These are phyloP conservation scores for Pyrus communis DNA, from an alignment of 306 rosid species.

Conservation along the genomic window DNA sequence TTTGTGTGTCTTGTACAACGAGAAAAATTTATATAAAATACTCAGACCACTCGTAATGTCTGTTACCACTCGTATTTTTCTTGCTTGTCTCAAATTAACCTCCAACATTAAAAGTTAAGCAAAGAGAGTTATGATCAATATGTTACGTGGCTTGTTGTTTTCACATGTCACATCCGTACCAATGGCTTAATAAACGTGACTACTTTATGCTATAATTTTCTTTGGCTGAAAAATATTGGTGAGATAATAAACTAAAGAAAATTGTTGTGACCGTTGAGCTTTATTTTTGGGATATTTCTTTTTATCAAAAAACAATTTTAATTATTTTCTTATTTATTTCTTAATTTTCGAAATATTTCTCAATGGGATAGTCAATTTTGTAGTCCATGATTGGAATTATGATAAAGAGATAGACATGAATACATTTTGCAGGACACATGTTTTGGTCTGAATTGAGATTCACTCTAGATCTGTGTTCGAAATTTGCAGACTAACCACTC, in stretches of 20 bases:
- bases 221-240: neutral
- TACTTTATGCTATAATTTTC: neutral
- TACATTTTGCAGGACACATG: neutral
- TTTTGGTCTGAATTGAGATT: neutral
- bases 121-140: neutral
- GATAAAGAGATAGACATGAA: neutral
- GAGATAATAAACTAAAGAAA: neutral
- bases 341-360: neutral
- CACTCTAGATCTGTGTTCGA: accelerated
- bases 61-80: too few species aligned
- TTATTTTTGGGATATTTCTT: neutral
- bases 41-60: too few species aligned
- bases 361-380: neutral
- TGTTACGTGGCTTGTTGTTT: neutral
- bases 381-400: neutral
- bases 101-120: neutral
- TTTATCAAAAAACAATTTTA: too few species aligned
- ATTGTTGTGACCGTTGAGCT: neutral
- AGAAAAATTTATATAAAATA: too few species aligned
- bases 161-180: neutral
- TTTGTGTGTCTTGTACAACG: too few species aligned
- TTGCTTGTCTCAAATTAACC: neutral
- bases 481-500: too few species aligned
- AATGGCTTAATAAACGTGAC: neutral
- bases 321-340: too few species aligned